These are phyloP conservation scores for Prunus campanulata DNA, from an alignment of 306 rosid species.

Conservation along the genomic window DNA sequence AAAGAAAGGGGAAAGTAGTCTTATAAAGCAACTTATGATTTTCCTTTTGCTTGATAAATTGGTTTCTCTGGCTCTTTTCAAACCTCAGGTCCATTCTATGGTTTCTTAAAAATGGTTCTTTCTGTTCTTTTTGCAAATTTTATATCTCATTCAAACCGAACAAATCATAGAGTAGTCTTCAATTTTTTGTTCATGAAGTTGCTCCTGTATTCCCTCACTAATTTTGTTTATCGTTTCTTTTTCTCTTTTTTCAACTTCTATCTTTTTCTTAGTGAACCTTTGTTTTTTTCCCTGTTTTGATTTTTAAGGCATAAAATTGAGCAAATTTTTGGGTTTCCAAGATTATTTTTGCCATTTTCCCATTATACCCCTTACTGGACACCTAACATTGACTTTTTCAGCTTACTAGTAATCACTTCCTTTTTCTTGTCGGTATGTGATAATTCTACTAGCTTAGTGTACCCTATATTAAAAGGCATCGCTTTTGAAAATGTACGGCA, in stretches of 20 bases:
- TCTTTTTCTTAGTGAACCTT: slow-evolving; percentile 1
- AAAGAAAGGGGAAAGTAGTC: slow-evolving; percentile 17
- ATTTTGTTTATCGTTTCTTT: too few relatives aligned
- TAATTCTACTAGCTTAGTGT: slow-evolving; percentile 8
- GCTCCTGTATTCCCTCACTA: background rate
- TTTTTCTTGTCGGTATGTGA: slow-evolving; percentile 15
- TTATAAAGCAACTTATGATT: slow-evolving; percentile 22
- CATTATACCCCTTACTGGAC: slow-evolving; percentile 18
- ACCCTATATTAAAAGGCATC: slow-evolving; percentile 1
- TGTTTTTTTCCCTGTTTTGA: background rate
- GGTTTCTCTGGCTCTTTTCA: slow-evolving; percentile 5
- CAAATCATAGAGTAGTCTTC: background rate
- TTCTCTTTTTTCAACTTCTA: background rate
- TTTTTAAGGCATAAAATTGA: background rate
- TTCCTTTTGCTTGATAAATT: slow-evolving; percentile 12
- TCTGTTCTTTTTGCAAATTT: background rate
- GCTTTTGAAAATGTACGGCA: slow-evolving; percentile 1
- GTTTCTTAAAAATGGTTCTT: background rate
- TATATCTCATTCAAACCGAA: background rate
- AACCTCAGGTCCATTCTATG: slow-evolving; percentile 19
- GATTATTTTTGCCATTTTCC: background rate
- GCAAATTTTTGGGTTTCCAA: background rate
- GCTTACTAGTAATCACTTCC: slow-evolving; percentile 9
- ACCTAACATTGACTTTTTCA: slow-evolving; percentile 24
- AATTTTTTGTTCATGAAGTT: background rate